Evolutionary conservation across 345 rosid genomes (phyloP), one percentile per base, ranked within the genome.

Genomic region (Leavenworthia alabamica): DNA sequence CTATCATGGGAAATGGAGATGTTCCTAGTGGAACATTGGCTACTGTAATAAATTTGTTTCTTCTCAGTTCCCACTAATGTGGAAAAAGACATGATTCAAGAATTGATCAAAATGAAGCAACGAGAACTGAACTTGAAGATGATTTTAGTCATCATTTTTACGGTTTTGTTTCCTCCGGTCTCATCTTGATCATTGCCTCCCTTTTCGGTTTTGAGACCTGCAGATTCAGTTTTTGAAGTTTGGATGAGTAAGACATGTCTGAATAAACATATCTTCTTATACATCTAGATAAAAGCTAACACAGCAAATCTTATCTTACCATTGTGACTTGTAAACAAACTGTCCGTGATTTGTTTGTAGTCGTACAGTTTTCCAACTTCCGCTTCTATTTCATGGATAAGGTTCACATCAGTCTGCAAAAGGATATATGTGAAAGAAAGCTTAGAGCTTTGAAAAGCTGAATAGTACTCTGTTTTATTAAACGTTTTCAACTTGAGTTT

Each of bases 1-100:
- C n/a, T n/a, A 89, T 70, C 99, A 93, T 78, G 99, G 99, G 67
- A 89, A 93, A 73, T 93, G 99, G 97, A 90, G 92, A n/a, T n/a
- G n/a, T n/a, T n/a, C n/a, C n/a, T n/a, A n/a, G n/a, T n/a, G n/a
- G n/a, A n/a, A n/a, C n/a, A n/a, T n/a, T n/a, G n/a, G n/a, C n/a
- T n/a, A n/a, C n/a, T n/a, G n/a, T n/a, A n/a, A n/a, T n/a, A 70
- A 54, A 62, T 32, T 19, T 52, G 67, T 56, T 70, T 61, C 29
- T 44, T 35, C 62, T n/a, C n/a, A n/a, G n/a, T n/a, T n/a, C n/a
- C 13, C 55, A 45, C 33, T 7, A 9, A 11, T 51, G 16, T 42
- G 19, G 51, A 36, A 59, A 31, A 42, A 4, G 8, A 58, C 1
- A 26, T 23, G 3, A 13, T 39, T 5, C 7, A 16, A 50, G 29